A percentile compares a stretch with the other conserved stretches of the same genome.
These are phyloP conservation scores for Pseudogymnoascus sp. DNA, from an alignment of 2,329 filamentous ascomycete genomes.

Conservation along the genomic window DNA sequence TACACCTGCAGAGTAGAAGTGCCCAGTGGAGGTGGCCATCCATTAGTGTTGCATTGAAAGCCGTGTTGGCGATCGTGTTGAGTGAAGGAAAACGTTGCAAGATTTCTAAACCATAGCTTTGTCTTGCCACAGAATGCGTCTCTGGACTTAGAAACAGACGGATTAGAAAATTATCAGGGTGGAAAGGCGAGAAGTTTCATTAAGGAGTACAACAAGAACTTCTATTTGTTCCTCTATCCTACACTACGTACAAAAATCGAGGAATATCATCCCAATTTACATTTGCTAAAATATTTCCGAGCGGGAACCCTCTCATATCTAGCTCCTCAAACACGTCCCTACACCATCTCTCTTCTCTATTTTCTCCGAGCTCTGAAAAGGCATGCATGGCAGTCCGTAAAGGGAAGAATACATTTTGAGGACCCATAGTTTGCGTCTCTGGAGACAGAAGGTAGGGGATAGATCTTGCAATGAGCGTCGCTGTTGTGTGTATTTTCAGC, in stretches of 20 bases:
- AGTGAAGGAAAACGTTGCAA: too few species aligned
- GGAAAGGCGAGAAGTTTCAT: too few species aligned
- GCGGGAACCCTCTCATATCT: constrained; percentile 12
- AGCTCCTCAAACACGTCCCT: constrained; percentile 12
- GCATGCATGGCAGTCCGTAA: constrained; percentile 14
- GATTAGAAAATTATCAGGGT: too few species aligned
- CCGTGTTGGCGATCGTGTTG: too few species aligned
- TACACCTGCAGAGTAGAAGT: too few species aligned
- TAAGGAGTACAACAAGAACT: too few species aligned
- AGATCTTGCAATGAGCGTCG: constrained; percentile 13
- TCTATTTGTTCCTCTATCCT: background rate
- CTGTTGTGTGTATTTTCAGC: constrained; percentile 12
- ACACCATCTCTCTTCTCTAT: constrained; percentile 13
- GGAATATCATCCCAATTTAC: constrained; percentile 13
- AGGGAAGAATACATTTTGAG: constrained; percentile 13
- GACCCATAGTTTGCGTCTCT: constrained; percentile 12
- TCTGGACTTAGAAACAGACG: too few species aligned
- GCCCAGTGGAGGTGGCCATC: too few species aligned
- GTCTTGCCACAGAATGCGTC: too few species aligned
- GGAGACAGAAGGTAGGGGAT: constrained; percentile 13
- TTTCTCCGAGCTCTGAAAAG: constrained; percentile 13
- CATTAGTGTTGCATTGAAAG: too few species aligned
- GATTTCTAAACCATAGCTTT: too few species aligned
- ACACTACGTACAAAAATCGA: constrained; percentile 8
- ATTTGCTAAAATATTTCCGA: constrained; percentile 14